Evolutionary conservation across 1,284 basidiomycete species (phyloP).

Genomic region (Gymnopus androsaceus): DNA sequence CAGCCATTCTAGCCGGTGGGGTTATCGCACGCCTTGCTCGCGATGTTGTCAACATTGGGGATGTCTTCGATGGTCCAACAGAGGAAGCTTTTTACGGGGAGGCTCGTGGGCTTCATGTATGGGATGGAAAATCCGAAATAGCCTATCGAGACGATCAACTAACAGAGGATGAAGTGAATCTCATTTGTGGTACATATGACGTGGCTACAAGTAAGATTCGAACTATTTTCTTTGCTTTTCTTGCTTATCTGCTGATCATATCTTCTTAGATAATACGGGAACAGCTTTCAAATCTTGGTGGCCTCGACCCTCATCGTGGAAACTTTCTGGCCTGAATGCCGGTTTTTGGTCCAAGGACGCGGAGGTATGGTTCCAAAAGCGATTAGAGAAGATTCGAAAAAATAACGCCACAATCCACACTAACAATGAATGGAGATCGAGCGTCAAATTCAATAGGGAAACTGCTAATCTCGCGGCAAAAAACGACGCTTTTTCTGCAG

Average conservation of each 20-base stretch:
- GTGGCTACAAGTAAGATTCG: constrained; percentile 12
- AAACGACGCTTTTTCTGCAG: background rate
- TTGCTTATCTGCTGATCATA: no score
- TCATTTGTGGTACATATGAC: constrained; percentile 17
- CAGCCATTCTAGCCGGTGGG: constrained; percentile 12
- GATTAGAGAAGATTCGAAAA: background rate
- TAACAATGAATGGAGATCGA: background rate
- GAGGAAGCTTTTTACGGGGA: background rate
- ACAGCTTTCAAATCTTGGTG: background rate
- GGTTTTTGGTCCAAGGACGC: background rate
- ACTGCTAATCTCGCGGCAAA: background rate
- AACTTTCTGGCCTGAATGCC: background rate
- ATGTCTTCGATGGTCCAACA: constrained; percentile 11
- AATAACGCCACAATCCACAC: background rate
- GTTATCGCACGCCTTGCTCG: constrained; percentile 12
- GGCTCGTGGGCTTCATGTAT: background rate
- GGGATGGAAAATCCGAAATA: background rate
- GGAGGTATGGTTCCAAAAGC: background rate
- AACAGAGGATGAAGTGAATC: constrained; percentile 9
- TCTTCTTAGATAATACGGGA: no score
- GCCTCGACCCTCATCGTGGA: background rate
- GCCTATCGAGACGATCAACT: constrained; percentile 14
- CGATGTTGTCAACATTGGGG: background rate
- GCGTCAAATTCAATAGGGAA: background rate
- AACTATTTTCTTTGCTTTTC: background rate